A percentile compares a stretch with the other conserved stretches of the same genome.
Evolutionary conservation across 2,329 filamentous ascomycete species (phyloP).

Genomic region (Aspergillus awamori): DNA sequence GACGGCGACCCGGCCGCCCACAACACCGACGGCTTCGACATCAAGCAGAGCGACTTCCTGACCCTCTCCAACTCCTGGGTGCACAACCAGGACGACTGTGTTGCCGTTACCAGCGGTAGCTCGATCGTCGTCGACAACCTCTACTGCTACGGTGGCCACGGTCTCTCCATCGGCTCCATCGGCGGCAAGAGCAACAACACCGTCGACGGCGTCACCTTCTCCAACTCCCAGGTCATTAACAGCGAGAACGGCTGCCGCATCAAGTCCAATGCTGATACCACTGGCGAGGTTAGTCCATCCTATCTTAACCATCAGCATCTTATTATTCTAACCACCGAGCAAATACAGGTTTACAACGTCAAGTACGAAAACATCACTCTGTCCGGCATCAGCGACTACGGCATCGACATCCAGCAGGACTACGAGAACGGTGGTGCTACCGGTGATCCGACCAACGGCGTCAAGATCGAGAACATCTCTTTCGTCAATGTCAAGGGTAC

Average conservation of each 20-base stretch:
- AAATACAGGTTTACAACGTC: constrained; percentile 40
- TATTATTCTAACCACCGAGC: background rate
- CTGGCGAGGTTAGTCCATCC: constrained; percentile 28
- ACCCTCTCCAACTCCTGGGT: constrained; percentile 48
- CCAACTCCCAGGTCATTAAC: constrained; percentile 54
- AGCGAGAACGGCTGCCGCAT: constrained; percentile 43
- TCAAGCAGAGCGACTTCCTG: constrained; percentile 51
- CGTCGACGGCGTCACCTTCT: constrained; percentile 56
- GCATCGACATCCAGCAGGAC: constrained; percentile 58
- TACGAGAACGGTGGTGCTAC: constrained; percentile 53
- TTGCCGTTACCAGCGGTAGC: constrained; percentile 34
- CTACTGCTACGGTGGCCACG: constrained; percentile 45
- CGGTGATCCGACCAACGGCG: constrained; percentile 43
- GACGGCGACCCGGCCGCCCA: constrained; percentile 38
- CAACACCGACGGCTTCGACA: constrained; percentile 57
- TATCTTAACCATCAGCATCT: too few relatives aligned
- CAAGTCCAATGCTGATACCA: constrained; percentile 45
- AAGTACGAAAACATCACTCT: constrained; percentile 53
- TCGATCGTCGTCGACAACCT: constrained; percentile 29
- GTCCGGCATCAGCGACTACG: constrained; percentile 50
- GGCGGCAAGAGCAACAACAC: constrained; percentile 56
- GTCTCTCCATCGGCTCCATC: constrained; percentile 39
- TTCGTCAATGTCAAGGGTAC: constrained; percentile 44
- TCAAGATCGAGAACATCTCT: constrained; percentile 39
- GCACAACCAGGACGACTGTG: constrained; percentile 48